These are phyloP conservation scores for Baorangia bicolor DNA, from an alignment of 768 basidiomycete genomes.

Conservation along the genomic window DNA sequence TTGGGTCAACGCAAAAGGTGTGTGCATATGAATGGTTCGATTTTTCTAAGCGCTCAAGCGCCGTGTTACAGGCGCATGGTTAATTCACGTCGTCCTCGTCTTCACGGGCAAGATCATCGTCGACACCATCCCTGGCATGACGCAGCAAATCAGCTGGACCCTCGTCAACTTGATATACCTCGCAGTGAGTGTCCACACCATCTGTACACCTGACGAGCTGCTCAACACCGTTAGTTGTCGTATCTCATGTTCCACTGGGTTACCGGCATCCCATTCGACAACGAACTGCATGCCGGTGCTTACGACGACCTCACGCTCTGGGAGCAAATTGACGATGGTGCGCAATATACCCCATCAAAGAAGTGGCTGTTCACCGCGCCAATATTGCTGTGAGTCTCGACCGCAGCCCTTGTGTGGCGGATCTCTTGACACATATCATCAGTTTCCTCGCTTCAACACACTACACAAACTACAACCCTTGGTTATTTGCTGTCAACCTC, in stretches of 20 bases:
- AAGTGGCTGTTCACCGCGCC: constrained; percentile 95
- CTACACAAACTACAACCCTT: constrained; percentile 95
- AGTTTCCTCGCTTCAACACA: constrained; percentile 98
- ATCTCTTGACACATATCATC: neutral
- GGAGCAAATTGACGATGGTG: constrained; percentile 99
- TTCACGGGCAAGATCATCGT: constrained; percentile 87
- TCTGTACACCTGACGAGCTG: neutral
- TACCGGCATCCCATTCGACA: constrained; percentile 94
- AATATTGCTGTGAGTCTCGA: constrained; percentile 70
- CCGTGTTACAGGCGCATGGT: constrained; percentile 81
- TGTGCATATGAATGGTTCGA: constrained; percentile 4
- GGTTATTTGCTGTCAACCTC: constrained; percentile 89
- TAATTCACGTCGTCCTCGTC: constrained; percentile 95
- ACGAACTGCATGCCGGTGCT: constrained; percentile 83
- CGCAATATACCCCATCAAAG: constrained; percentile 97
- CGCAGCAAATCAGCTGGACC: constrained; percentile 94
- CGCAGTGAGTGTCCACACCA: constrained; percentile 51
- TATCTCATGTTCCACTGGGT: constrained; percentile 99
- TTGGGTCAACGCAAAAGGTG: constrained; percentile 94
- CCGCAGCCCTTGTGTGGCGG: neutral
- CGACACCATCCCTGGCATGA: constrained; percentile 93
- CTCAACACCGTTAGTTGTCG: constrained; percentile 58
- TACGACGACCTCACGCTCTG: constrained; percentile 97
- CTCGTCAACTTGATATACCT: constrained; percentile 89
- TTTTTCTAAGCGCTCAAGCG: constrained; percentile 1